Base-by-base conservation (phyloP, 1,284 basidiomycete genomes). In the Microbotryomycetes sp. region DNA sequence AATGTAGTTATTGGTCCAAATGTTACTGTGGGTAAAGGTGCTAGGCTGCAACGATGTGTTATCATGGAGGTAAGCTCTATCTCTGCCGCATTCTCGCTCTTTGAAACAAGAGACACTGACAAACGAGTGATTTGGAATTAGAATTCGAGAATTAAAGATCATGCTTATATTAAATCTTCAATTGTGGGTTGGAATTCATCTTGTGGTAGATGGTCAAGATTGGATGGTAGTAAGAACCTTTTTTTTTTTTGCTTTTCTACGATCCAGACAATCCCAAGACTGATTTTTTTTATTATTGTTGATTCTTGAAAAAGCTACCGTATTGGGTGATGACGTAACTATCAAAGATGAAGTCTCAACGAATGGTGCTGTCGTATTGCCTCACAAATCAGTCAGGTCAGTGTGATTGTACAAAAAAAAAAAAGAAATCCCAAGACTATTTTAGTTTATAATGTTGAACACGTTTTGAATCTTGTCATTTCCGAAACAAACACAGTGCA, bases 331-430 rank as follows among this genome's bases (percentile, higher is more conserved):
- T 68, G 79, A 80, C 60, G 79, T 80, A 42, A 75, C 75, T 48
- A 79, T 80, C 76, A 80, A 80, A 74, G 79, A 80, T 67, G 79
- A 80, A 71, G 73, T 80, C n/a, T 78, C 78, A 64, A 75, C 80
- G 68, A 79, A 79, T 69, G 79, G 79, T 53, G 79, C 79, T 48
- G 78, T 77, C 16, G 79, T 79, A 49, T 71, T 79, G 64, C 78
- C 78, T 26, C 79, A 80, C 76, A 80, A 79, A 76, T 62, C 56
- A 51, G 63, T 66, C 51, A 56, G 47, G 53, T 52, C 14, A 29
- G 50, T 52, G 7, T 6, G 22, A 9, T 29, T 16, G 0, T 50
- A 6, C 46, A n/a, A n/a, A n/a, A n/a, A n/a, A n/a, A n/a, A n/a
- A n/a, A n/a, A n/a, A n/a, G n/a, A n/a, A n/a, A n/a, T n/a, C n/a